These are phyloP conservation scores for Xylariaceae sp. DNA, from an alignment of 2,329 filamentous ascomycete species.

Conservation along the genomic window DNA sequence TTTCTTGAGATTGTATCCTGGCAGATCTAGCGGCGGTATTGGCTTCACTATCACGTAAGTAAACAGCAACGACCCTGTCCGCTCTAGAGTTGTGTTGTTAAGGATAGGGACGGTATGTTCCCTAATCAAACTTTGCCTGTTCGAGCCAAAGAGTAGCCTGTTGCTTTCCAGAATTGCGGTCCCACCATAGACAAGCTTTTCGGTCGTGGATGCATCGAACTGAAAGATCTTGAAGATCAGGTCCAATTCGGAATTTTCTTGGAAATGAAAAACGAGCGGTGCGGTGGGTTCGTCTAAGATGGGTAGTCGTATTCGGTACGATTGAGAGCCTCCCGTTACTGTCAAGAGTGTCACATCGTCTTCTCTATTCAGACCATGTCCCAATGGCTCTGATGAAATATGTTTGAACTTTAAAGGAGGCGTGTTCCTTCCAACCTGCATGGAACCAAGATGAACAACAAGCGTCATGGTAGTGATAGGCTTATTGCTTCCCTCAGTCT, in stretches of 20 bases:
- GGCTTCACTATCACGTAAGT: constrained; percentile 30
- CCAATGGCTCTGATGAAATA: not conserved
- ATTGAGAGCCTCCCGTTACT: constrained; percentile 6
- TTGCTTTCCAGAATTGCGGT: constrained; percentile 25
- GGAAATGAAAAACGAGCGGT: constrained; percentile 21
- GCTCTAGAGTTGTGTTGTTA: constrained; percentile 25
- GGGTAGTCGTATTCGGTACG: constrained; percentile 19
- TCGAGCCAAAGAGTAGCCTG: constrained; percentile 22
- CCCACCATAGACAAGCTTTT: constrained; percentile 24
- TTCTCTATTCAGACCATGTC: not conserved
- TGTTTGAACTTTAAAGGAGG: not conserved
- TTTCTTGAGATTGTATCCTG: not conserved
- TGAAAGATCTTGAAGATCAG: constrained; percentile 22
- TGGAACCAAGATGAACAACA: constrained; percentile 3
- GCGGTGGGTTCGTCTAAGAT: constrained; percentile 23
- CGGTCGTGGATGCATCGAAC: not conserved
- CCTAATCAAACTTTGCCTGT: constrained; percentile 31
- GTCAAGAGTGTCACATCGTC: constrained; percentile 6
- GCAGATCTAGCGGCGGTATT: constrained; percentile 13
- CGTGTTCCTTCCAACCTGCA: constrained; percentile 4
- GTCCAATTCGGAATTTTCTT: constrained; percentile 5
- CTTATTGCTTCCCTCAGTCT: not conserved
- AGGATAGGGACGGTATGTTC: constrained; percentile 32
- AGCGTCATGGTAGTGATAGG: not conserved
- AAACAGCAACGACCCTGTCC: constrained; percentile 32